phyloP scores from a whole-genome alignment of 176 grass and related monocot species.

The Eragrostis curvula region DNA sequence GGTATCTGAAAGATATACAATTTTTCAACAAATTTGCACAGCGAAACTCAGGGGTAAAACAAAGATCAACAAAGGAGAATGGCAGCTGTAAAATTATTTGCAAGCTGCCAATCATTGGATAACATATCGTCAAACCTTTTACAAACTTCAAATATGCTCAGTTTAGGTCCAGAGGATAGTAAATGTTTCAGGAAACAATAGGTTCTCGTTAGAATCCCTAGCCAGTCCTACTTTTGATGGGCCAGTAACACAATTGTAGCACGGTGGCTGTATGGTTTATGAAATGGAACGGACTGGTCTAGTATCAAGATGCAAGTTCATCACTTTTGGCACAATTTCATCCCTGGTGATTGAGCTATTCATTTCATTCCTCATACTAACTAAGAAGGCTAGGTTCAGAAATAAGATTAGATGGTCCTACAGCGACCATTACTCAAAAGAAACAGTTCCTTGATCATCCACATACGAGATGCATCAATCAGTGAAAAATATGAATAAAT shows the following conservation, averaged over 20 bases:
- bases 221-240: background rate
- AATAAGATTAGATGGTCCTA: background rate
- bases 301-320: background rate
- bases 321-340: background rate
- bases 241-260: background rate
- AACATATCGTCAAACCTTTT: background rate
- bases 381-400: background rate
- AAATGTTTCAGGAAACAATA: background rate
- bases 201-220: background rate
- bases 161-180: background rate
- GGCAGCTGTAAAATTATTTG: background rate
- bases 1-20: slow-evolving; percentile 67
- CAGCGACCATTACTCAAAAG: background rate
- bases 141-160: slow-evolving; percentile 4
- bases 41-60: background rate
- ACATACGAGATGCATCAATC: background rate
- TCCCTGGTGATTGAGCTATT: background rate
- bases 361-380: background rate
- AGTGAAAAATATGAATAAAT: background rate
- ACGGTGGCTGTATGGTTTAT: background rate
- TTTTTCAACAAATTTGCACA: background rate
- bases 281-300: background rate
- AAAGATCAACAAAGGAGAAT: background rate
- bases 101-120: background rate
- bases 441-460: background rate